Base-by-base conservation (phyloP, 257 asterid species). In the Hygrophila difformis region DNA sequence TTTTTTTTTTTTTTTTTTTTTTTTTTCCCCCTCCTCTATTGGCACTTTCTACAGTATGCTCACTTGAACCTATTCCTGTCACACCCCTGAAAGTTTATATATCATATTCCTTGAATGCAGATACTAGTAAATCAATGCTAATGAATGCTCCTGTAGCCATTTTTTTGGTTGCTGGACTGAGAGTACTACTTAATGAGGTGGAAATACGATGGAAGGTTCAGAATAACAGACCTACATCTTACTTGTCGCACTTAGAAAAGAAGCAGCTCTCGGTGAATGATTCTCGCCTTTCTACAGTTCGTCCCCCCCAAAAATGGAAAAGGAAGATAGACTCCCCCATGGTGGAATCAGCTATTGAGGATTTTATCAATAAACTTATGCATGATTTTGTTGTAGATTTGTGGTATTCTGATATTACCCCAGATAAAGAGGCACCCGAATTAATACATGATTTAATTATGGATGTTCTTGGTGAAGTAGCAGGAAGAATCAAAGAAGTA, bases 401-500 rank as follows among this genome's bases (percentile, higher is more conserved):
- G 67, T 91, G 99, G 99, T 91, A 82, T 66, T 82, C 94, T 14
- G 88, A 70, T 2, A 83, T 91, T 44, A 91, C 99, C 6, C 94
- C 99, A 20, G 95, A 91, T 73, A 66, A 54, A 69, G 97, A 86
- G 71, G 94, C 80, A 24, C 95, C 99, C 7, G 74, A 75, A 63
- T 61, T 91, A 41, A 87, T 91, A 33, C 84, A 47, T 55, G 77
- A 60, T 12, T 47, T 91, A 44, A 43, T 91, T 52, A 80, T 86
- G 95, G 99, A 91, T 68, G 97, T 62, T 49, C 93, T 91, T 39
- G 97, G 93, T 35, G 99, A 91, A 71, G 77, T 86, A 49, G 70
- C 95, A 31, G 81, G 65, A 26, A 76, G 97, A 76, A 56, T 76
- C 36, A 91, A 91, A 74, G 87, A 70, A 60, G 61, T 91, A 39